Conservation (phyloP, 129 eudicot genomes). For the Heracleum sosnowskyi region DNA sequence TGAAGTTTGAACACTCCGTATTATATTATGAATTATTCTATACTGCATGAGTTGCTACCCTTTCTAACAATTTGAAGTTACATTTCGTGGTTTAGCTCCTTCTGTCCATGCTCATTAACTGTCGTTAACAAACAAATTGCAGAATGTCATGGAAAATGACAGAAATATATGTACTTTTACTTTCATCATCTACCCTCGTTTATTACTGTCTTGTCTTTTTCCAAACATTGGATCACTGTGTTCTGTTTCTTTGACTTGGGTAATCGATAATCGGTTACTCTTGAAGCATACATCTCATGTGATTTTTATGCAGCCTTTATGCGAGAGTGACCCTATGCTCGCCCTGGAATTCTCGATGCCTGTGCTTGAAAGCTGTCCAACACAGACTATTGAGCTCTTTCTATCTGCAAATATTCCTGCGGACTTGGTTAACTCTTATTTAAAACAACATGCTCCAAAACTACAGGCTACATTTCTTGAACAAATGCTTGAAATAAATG, state of each 20-base stretch:
- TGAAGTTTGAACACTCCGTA: not conserved
- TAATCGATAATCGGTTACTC: not conserved
- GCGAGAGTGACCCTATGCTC: slow-evolving; percentile 89
- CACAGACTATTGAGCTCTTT: slow-evolving; percentile 87
- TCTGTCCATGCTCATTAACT: not conserved
- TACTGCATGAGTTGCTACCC: not conserved
- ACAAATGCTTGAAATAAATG: slow-evolving; percentile 79
- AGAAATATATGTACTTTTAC: not conserved
- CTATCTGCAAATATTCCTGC: slow-evolving; percentile 87
- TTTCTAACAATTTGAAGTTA: not conserved
- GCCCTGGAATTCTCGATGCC: slow-evolving; percentile 86
- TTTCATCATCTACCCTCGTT: not conserved
- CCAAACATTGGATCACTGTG: not conserved
- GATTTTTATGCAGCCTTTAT: slow-evolving; percentile 65
- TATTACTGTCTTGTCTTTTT: not conserved
- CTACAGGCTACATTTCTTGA: slow-evolving; percentile 89
- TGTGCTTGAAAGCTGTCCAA: slow-evolving; percentile 85
- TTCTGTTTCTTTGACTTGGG: not conserved
- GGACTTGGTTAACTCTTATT: slow-evolving; percentile 81
- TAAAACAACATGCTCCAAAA: slow-evolving; percentile 87
- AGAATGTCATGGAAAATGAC: not conserved
- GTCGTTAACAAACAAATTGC: not conserved
- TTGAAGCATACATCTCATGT: not conserved
- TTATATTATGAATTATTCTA: not conserved
- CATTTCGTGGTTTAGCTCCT: not conserved